Conservation (phyloP, 164 flowering plant genomes). For the Platanus orientalis region DNA sequence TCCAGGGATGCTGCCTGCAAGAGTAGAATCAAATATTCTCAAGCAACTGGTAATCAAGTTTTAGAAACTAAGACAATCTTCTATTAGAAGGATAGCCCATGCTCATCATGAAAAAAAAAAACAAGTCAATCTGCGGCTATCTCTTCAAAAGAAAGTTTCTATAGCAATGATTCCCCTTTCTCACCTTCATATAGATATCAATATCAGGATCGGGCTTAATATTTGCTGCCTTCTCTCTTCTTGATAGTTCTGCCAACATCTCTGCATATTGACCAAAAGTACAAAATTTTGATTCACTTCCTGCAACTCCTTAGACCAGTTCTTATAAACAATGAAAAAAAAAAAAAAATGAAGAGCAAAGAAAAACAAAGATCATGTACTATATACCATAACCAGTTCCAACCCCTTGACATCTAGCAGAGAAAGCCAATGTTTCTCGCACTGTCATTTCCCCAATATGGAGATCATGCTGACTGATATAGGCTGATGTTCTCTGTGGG, state of each 20-base stretch:
- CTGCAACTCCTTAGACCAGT: no score
- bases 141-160: neutral
- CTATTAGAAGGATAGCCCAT: neutral
- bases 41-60: neutral
- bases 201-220: constrained; percentile 52
- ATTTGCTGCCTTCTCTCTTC: constrained; percentile 48
- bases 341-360: neutral
- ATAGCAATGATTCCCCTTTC: neutral
- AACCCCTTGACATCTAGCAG: constrained; percentile 61
- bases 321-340: no score
- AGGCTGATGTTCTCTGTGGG: constrained; percentile 58
- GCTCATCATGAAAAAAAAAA: neutral
- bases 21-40: neutral
- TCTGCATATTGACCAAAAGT: constrained; percentile 24
- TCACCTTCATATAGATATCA: constrained; percentile 53
- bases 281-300: neutral
- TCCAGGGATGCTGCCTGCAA: constrained; percentile 38
- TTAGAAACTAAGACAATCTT: neutral
- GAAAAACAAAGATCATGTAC: neutral
- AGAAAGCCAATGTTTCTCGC: constrained; percentile 51
- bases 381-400: constrained; percentile 48
- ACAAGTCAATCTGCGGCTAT: neutral
- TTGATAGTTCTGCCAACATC: constrained; percentile 43
- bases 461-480: constrained; percentile 54
- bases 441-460: constrained; percentile 64